Evolutionary conservation across 2,329 filamentous ascomycete genomes (phyloP).

Genomic region (Pseudocercospora fuligena): DNA sequence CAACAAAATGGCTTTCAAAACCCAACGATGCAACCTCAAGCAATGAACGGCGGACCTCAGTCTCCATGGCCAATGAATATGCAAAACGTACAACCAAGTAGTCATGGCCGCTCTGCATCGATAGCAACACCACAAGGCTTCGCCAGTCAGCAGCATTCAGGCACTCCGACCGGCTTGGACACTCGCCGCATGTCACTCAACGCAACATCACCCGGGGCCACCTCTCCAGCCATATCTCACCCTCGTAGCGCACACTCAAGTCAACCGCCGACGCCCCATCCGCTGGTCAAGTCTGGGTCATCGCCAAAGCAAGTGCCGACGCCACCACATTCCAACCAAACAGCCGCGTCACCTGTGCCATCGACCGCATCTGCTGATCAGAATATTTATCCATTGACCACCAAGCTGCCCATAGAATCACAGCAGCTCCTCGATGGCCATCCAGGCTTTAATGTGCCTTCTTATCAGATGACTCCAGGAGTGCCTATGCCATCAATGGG

Average conservation of each 20-base stretch:
- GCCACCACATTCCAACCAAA: slow-evolving; percentile 17
- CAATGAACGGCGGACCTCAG: slow-evolving; percentile 34
- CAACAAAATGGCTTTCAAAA: slow-evolving; percentile 34
- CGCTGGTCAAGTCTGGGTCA: slow-evolving; percentile 9
- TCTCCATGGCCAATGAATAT: slow-evolving; percentile 48
- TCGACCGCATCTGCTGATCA: slow-evolving; percentile 14
- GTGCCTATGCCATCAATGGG: slow-evolving; percentile 26
- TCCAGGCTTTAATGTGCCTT: slow-evolving; percentile 17
- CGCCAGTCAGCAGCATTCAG: slow-evolving; percentile 36
- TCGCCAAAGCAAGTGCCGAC: slow-evolving; percentile 22
- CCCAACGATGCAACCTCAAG: slow-evolving; percentile 36
- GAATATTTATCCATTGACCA: slow-evolving; percentile 49
- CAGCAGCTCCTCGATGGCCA: slow-evolving; percentile 57
- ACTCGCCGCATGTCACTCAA: slow-evolving; percentile 17
- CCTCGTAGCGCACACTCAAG: slow-evolving; percentile 20
- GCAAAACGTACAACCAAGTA: slow-evolving; percentile 38
- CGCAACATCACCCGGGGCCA: slow-evolving; percentile 9
- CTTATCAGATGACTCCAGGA: slow-evolving; percentile 25
- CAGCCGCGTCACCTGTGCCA: not conserved
- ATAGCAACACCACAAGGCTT: slow-evolving; percentile 48
- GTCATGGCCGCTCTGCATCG: slow-evolving; percentile 52
- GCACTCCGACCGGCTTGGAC: slow-evolving; percentile 13
- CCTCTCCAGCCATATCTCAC: slow-evolving; percentile 21
- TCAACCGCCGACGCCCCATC: slow-evolving; percentile 24
- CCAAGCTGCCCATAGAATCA: slow-evolving; percentile 57